phyloP scores from a whole-genome alignment of 2,329 filamentous ascomycete species.

The Fusarium goolgardi region DNA sequence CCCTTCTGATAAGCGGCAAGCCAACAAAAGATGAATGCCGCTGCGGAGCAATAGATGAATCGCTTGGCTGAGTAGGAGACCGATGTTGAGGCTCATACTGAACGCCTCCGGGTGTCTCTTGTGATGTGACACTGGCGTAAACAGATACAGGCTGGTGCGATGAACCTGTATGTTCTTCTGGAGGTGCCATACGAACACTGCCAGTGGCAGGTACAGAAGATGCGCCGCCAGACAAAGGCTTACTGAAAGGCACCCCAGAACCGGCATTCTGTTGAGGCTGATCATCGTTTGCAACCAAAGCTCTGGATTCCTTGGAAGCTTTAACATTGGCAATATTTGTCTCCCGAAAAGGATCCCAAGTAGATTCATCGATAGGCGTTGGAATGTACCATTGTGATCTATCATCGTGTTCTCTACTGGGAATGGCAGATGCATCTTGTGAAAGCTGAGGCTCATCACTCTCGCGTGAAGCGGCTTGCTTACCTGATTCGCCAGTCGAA shows the following conservation, averaged over 20 bases:
- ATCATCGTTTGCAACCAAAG: slow-evolving; percentile 11
- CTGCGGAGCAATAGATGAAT: slow-evolving; percentile 48
- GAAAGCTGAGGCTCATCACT: slow-evolving; percentile 23
- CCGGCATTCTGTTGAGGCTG: slow-evolving; percentile 7
- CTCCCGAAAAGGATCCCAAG: slow-evolving; percentile 43
- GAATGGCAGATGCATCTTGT: slow-evolving; percentile 18
- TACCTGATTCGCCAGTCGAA: slow-evolving; percentile 41
- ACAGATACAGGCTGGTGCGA: slow-evolving; percentile 22
- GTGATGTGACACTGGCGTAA: slow-evolving; percentile 5
- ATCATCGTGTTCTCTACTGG: slow-evolving; percentile 36
- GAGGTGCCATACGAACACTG: slow-evolving; percentile 44
- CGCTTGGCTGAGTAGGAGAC: slow-evolving; percentile 10
- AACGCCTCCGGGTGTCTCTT: not conserved
- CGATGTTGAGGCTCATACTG: slow-evolving; percentile 26
- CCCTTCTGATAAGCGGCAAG: slow-evolving; percentile 68
- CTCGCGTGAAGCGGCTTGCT: slow-evolving; percentile 38
- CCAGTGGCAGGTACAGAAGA: slow-evolving; percentile 26
- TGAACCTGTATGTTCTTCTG: slow-evolving; percentile 12
- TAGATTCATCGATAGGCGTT: slow-evolving; percentile 35
- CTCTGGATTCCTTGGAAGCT: slow-evolving; percentile 25
- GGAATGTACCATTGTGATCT: slow-evolving; percentile 41
- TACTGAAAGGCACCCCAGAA: slow-evolving; percentile 17
- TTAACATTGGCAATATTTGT: slow-evolving; percentile 28
- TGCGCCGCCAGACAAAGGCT: slow-evolving; percentile 22
- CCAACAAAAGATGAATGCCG: slow-evolving; percentile 65